Evolutionary conservation across 2,329 filamentous ascomycete species (phyloP), one percentile per base, ranked within the genome.

Genomic region (Trichophyton schoenleinii): DNA sequence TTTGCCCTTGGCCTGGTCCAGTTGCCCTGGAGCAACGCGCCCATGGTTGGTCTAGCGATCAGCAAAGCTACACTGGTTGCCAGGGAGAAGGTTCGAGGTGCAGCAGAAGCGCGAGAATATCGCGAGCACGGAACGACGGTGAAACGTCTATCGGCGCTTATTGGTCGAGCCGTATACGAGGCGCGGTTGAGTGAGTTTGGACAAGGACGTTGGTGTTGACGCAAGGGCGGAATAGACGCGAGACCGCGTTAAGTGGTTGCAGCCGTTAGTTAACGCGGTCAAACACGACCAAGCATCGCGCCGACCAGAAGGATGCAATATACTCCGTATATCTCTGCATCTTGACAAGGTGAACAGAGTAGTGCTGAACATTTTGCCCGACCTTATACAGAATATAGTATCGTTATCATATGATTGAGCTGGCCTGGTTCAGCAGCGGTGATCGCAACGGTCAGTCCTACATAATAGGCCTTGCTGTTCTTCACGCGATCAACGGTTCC

Each of bases 191-290:
- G 2, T 18, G 52, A 55, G 52, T 55, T 55, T 55, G 13, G 3
- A 18, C 28, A 6, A 15, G 28, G 52, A 36, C 20, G 8, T 36
- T 20, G 28, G 28, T 55, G 52, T 34, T 55, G 52, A 55, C 9
- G 52, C 28, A 18, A 36, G 52, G 28, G 52, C 52, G 28, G 34
- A 28, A 55, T 55, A 55, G 52, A 55, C 52, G 52, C 52, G 52
- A 55, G n/a, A 55, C 6, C 52, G 52, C 52, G 52, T 55, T 55
- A 55, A 55, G 31, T 55, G 52, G 28, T 38, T 55, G 25, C 48
- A n/a, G 3, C 34, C 5, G n/a, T n/a, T n/a, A 18, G 9, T 38
- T 13, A 38, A 7, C 41, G 15, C 41, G n/a, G 41, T 4, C 11
- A 15, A 44, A 44, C 41, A 44, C 41, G 41, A 5, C n/a, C 41